Percentiles rank a stretch among this genome's conserved stretches.
phyloP scores from a whole-genome alignment of 306 rosid species.

The Prunus kanzakura region DNA sequence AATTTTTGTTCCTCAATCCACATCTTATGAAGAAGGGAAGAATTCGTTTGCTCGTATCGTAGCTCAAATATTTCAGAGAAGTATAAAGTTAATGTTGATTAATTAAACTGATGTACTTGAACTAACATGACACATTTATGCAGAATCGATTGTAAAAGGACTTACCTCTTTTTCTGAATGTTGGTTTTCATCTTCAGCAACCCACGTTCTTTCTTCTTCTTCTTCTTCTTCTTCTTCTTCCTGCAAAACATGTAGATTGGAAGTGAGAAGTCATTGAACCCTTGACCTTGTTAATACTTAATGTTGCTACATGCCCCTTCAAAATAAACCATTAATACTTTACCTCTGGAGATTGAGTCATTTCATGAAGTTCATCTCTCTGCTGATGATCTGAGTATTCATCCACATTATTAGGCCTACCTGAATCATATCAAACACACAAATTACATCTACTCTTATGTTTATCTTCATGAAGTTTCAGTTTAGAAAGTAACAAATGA shows the following conservation, averaged over 20 bases:
- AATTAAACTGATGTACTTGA: too few relatives aligned
- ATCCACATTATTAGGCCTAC: constrained; percentile 34
- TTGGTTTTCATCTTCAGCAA: constrained; percentile 25
- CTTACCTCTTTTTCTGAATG: constrained; percentile 31
- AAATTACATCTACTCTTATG: background rate
- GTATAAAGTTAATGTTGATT: too few relatives aligned
- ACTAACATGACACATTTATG: background rate
- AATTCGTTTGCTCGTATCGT: too few relatives aligned
- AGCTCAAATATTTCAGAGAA: background rate
- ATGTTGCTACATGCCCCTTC: background rate
- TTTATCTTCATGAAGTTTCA: background rate
- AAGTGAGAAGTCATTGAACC: background rate
- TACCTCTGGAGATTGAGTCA: constrained; percentile 59
- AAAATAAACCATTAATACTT: background rate
- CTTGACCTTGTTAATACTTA: too few relatives aligned
- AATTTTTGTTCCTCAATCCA: background rate
- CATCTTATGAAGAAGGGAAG: background rate
- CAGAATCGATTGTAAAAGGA: background rate
- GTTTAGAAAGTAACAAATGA: background rate
- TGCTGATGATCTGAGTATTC: constrained; percentile 32
- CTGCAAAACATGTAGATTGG: constrained; percentile 16
- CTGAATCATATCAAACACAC: constrained; percentile 34
- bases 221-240: constrained; percentile 17
- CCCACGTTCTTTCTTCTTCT: constrained; percentile 21
- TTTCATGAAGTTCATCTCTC: constrained; percentile 27